Conservation (phyloP, 768 basidiomycete species). For the Suillus hirtellus region DNA sequence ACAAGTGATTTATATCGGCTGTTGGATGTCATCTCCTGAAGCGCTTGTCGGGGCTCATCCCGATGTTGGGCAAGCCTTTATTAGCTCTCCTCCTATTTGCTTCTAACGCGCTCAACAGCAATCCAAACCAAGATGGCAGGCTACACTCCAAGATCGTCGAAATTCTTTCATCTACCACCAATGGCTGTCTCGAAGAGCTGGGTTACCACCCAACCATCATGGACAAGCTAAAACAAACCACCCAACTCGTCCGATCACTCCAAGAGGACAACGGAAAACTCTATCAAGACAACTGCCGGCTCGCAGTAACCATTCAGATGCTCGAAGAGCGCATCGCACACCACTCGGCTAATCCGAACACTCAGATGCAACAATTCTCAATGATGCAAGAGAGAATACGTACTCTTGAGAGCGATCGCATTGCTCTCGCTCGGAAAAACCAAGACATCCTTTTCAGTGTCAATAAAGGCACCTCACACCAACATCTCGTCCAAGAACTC, state of each 20-base stretch:
- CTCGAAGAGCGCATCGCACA: slow-evolving; percentile 34
- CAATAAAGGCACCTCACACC: slow-evolving; percentile 18
- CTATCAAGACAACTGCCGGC: slow-evolving; percentile 40
- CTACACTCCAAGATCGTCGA: slow-evolving; percentile 40
- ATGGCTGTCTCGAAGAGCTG: slow-evolving; percentile 47
- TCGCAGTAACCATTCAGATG: slow-evolving; percentile 27
- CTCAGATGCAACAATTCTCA: slow-evolving; percentile 20
- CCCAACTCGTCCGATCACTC: slow-evolving; percentile 35
- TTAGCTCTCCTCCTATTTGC: neutral
- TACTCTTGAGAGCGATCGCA: slow-evolving; percentile 21
- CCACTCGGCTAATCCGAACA: slow-evolving; percentile 18
- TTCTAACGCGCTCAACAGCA: neutral
- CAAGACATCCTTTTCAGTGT: slow-evolving; percentile 24
- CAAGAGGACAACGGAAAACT: slow-evolving; percentile 34
- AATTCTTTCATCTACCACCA: slow-evolving; percentile 45
- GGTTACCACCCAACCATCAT: slow-evolving; percentile 46
- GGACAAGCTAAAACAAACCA: slow-evolving; percentile 21
- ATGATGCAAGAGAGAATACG: slow-evolving; percentile 30
- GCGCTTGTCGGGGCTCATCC: neutral
- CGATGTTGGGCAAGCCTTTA: neutral
- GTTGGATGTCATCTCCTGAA: neutral
- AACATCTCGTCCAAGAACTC: slow-evolving; percentile 22
- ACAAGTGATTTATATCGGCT: neutral
- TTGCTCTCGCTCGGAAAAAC: slow-evolving; percentile 23
- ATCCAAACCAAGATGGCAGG: neutral